Evolutionary conservation across 108 stramenopile genomes (phyloP).

Genomic region (Ochromonas danica): DNA sequence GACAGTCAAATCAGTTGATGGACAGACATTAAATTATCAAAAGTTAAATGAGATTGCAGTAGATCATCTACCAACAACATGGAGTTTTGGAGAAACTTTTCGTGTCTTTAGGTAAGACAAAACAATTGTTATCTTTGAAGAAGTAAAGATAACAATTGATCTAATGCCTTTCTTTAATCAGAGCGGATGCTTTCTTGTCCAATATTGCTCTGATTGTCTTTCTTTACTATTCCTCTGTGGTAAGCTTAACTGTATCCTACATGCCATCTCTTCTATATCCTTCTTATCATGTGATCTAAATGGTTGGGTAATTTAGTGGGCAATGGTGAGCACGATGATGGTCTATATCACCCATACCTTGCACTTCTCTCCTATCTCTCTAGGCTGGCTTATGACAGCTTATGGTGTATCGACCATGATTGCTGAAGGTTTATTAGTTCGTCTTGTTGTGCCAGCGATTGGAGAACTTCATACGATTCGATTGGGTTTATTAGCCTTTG

Average conservation of each 20-base stretch:
- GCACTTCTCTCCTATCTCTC: not conserved
- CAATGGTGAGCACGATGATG: conserved; percentile 80
- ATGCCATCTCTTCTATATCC: not conserved
- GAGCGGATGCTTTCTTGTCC: conserved; percentile 69
- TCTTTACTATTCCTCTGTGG: conserved; percentile 70
- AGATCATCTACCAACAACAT: not conserved
- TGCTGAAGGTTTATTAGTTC: conserved; percentile 60
- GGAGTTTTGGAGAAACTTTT: conserved; percentile 8
- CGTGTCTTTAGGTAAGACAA: conserved; percentile 13
- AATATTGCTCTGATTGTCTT: conserved; percentile 77
- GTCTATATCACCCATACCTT: conserved; percentile 25
- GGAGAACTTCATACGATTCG: conserved; percentile 73
- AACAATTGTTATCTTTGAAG: not conserved
- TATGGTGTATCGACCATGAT: conserved; percentile 33
- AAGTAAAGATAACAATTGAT: not conserved
- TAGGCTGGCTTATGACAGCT: conserved; percentile 27
- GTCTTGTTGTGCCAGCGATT: conserved; percentile 72
- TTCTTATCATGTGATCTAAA: too few species aligned
- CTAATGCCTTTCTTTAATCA: conserved; percentile 29
- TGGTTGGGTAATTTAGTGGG: too few species aligned
- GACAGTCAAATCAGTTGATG: conserved; percentile 30
- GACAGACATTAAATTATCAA: not conserved
- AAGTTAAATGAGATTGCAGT: not conserved
- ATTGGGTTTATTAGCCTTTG: conserved; percentile 80
- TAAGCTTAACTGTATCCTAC: not conserved